phyloP scores from a whole-genome alignment of 1,284 basidiomycete species.

The Marasmius sp. region DNA sequence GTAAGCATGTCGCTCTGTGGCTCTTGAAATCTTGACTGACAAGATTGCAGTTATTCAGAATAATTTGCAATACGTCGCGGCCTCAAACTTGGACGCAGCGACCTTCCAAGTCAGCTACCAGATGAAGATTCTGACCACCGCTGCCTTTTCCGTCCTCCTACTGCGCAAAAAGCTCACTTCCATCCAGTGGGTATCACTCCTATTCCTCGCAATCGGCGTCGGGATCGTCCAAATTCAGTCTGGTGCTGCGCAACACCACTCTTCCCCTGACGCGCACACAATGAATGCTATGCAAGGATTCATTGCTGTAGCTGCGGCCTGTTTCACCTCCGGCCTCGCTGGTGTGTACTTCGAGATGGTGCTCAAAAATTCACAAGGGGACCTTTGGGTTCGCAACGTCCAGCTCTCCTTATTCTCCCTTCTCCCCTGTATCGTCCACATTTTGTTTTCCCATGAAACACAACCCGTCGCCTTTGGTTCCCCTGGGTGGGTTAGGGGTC shows the following conservation, averaged over 20 bases:
- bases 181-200: constrained; percentile 82
- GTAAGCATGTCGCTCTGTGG: constrained; percentile 16
- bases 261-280: constrained; percentile 35
- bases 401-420: constrained; percentile 95
- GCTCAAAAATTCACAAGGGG: constrained; percentile 84
- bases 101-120: constrained; percentile 96
- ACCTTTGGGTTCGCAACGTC: constrained; percentile 96
- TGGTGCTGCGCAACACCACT: constrained; percentile 33
- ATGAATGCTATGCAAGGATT: constrained; percentile 89
- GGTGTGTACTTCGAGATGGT: constrained; percentile 99
- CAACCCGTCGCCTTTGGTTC: constrained; percentile 25
- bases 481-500: constrained; percentile 34
- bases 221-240: constrained; percentile 92
- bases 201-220: constrained; percentile 88
- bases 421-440: constrained; percentile 84
- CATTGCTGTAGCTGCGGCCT: constrained; percentile 85
- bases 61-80: constrained; percentile 93
- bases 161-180: constrained; percentile 78
- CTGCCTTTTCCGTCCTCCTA: constrained; percentile 88
- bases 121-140: constrained; percentile 98
- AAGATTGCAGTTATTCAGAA: constrained; percentile 80
- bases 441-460: constrained; percentile 59
- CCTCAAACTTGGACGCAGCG: constrained; percentile 89
- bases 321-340: constrained; percentile 95
- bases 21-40: constrained; percentile 3